phyloP scores from a whole-genome alignment of 2,329 filamentous ascomycete genomes.

The Fusarium pilosicola region DNA sequence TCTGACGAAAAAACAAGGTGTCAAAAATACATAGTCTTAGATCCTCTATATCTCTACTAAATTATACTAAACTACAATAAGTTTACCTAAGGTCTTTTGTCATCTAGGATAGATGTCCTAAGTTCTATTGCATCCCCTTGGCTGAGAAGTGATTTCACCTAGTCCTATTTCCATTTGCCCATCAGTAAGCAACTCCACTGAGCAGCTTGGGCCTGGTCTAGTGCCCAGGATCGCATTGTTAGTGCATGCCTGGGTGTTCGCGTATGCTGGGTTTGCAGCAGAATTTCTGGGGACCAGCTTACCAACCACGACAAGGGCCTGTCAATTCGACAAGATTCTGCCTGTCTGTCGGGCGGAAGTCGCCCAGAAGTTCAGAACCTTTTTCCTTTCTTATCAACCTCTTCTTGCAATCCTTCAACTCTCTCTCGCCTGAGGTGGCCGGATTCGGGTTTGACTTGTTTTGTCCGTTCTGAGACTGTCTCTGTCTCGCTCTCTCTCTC shows the following conservation, averaged over 20 bases:
- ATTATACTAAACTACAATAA: too few relatives aligned
- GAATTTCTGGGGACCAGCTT: constrained; percentile 31
- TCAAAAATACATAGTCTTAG: too few relatives aligned
- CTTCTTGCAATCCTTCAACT: background rate
- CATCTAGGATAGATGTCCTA: too few relatives aligned
- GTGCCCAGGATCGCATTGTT: constrained; percentile 6
- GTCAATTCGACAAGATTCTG: constrained; percentile 32
- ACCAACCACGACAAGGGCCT: constrained; percentile 33
- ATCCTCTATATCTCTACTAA: too few relatives aligned
- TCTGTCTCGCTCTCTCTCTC: background rate
- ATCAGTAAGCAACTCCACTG: constrained; percentile 14
- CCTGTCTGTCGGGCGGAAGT: constrained; percentile 34
- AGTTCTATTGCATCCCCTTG: background rate
- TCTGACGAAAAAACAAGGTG: too few relatives aligned
- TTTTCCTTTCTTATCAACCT: background rate
- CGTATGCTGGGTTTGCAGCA: constrained; percentile 21
- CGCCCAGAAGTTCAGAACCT: constrained; percentile 14
- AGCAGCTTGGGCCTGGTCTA: constrained; percentile 1
- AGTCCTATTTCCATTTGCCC: constrained; percentile 7
- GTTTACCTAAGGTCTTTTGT: too few relatives aligned
- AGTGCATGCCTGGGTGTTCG: constrained; percentile 22
- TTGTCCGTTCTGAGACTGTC: constrained; percentile 6
- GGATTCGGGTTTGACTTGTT: constrained; percentile 17
- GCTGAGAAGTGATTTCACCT: background rate
- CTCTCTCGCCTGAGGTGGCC: constrained; percentile 6